phyloP scores from a whole-genome alignment of 345 rosid species.

The Lumnitzera racemosa region DNA sequence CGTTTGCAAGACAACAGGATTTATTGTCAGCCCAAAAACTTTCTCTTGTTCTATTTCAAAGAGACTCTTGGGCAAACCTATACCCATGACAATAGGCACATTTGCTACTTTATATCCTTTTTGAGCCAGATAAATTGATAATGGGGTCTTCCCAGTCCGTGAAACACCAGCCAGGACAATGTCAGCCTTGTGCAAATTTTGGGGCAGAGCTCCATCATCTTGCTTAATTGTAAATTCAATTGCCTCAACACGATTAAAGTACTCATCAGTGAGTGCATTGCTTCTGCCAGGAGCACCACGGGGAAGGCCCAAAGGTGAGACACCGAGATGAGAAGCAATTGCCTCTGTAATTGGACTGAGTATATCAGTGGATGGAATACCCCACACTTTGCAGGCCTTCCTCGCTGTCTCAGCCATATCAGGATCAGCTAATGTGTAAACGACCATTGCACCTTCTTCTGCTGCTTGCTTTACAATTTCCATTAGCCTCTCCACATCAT shows the following conservation, averaged over 20 bases:
- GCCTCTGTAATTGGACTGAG: slow-evolving; percentile 86
- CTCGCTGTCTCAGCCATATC: slow-evolving; percentile 63
- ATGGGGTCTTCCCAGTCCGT: slow-evolving; percentile 77
- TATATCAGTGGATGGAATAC: slow-evolving; percentile 59
- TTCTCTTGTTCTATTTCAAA: slow-evolving; percentile 60
- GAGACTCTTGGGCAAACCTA: slow-evolving; percentile 53
- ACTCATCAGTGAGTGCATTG: slow-evolving; percentile 54
- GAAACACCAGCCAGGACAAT: slow-evolving; percentile 79
- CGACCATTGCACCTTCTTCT: slow-evolving; percentile 67
- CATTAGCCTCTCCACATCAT: slow-evolving; percentile 61
- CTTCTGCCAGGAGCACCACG: slow-evolving; percentile 60
- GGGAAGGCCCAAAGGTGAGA: slow-evolving; percentile 75
- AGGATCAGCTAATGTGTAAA: slow-evolving; percentile 75
- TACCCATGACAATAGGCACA: slow-evolving; percentile 72
- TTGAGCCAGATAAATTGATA: slow-evolving; percentile 74
- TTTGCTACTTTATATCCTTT: slow-evolving; percentile 85
- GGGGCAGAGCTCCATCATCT: slow-evolving; percentile 78
- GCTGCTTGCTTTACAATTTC: slow-evolving; percentile 80
- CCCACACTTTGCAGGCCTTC: slow-evolving; percentile 64
- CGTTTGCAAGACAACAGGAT: slow-evolving; percentile 61
- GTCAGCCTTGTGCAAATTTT: slow-evolving; percentile 62
- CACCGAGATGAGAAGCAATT: slow-evolving; percentile 70
- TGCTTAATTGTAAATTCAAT: slow-evolving; percentile 88
- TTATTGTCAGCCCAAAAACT: slow-evolving; percentile 69
- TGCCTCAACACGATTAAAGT: slow-evolving; percentile 63